Evolutionary conservation across 2,329 filamentous ascomycete genomes (phyloP), one percentile per base, ranked within the genome.

Genomic region (Alternaria sp.): DNA sequence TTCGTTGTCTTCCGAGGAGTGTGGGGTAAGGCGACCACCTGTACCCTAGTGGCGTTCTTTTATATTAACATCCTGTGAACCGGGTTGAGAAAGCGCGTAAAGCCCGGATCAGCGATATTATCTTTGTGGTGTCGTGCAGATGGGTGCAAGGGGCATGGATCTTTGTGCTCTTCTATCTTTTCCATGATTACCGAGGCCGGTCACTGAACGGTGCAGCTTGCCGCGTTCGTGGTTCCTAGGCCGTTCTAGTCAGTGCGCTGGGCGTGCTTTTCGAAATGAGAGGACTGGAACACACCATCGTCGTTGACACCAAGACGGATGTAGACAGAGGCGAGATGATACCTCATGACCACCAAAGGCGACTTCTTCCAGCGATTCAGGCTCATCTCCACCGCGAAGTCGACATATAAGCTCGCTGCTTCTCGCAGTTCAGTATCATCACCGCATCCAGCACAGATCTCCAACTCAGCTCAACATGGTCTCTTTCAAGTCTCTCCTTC

Each of bases 401-500:
- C 15, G 30, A 53, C 58, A 67, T 65, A 69, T 63, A 69, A 69
- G 54, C 49, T 50, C 44, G 44, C 15, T 21, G 43, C 51, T 55
- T 11, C 41, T 61, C 54, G 33, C 56, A 37, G 12, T 55, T 37
- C 9, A 54, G 28, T 58, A 53, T 18, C 51, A 43, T 58, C 60
- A 69, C 55, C 53, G 58, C 56, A 66, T 57, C 61, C 49, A 47
- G 37, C 56, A 60, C 51, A 58, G 28, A 62, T 58, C 50, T 56
- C 54, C 47, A 33, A 55, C 56, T 43, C 43, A 53, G 15, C 25
- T 58, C 58, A 66, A 45, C 14, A 73, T 72, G 68, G 68, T 72
- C 20, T 71, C 70, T 15, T 73, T 72, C 68, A 72, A 66, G 45
- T 64, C 67, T 14, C 60, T 73, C 47, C 61, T 71, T 33, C 64